Evolutionary conservation across 768 basidiomycete genomes (phyloP).

Genomic region (Leucosporidium scottii): DNA sequence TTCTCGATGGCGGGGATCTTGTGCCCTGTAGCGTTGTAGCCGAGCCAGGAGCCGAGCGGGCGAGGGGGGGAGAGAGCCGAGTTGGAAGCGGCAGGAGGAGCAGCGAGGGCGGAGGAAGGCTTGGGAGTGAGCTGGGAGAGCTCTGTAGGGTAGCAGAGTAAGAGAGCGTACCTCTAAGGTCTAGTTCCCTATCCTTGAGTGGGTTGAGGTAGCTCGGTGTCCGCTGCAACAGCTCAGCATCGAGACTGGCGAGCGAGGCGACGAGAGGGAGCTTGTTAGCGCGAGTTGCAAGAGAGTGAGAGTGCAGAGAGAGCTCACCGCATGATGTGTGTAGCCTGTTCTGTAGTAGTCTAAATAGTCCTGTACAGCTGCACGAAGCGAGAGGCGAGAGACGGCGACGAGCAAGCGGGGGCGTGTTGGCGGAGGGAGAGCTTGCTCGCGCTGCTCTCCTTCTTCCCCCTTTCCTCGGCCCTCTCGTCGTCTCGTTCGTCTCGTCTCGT

Average conservation of each 20-base stretch:
- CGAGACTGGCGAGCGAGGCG: conserved; percentile 52
- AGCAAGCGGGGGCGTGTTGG: no score
- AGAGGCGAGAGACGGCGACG: no score
- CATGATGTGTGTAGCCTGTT: no score
- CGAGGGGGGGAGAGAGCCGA: not conserved
- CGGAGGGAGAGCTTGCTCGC: no score
- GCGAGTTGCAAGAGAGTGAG: no score
- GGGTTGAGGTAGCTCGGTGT: conserved; percentile 69
- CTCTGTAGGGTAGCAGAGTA: not conserved
- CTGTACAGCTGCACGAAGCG: no score
- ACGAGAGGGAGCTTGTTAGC: no score
- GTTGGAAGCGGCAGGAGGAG: conserved; percentile 1
- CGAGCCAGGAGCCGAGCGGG: not conserved
- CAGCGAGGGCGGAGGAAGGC: not conserved
- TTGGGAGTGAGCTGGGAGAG: not conserved
- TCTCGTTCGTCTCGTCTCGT: no score
- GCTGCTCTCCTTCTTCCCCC: no score
- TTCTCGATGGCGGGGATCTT: conserved; percentile 96
- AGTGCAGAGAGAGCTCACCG: no score
- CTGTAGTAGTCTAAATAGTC: no score
- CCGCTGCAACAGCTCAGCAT: conserved; percentile 83
- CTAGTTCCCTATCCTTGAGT: conserved; percentile 80
- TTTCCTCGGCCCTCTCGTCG: no score
- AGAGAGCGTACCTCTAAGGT: conserved; percentile 66
- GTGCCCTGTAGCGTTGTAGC: conserved; percentile 54